Conservation (phyloP, 768 basidiomycete genomes). For the Psilocybe cyanescens region DNA sequence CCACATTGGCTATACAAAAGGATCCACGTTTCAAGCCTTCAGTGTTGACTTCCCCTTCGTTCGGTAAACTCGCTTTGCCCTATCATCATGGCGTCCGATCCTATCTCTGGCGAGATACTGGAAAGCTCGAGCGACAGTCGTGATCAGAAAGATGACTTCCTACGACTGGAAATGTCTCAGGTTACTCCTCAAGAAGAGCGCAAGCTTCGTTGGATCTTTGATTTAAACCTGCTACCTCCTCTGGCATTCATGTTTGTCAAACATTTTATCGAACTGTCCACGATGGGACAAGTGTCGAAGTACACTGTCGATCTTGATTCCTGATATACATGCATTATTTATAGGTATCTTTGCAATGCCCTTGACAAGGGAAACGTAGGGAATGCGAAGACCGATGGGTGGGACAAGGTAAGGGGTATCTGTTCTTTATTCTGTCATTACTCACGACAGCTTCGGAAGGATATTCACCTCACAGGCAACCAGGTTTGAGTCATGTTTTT, state of each 20-base stretch:
- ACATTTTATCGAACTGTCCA: neutral
- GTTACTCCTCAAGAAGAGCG: slow-evolving; percentile 28
- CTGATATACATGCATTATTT: neutral
- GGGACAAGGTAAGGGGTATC: slow-evolving; percentile 42
- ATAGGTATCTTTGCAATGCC: slow-evolving; percentile 52
- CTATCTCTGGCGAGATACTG: slow-evolving; percentile 10
- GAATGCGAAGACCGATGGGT: slow-evolving; percentile 56
- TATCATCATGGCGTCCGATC: slow-evolving; percentile 11
- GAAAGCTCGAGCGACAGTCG: neutral
- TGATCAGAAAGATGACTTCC: slow-evolving; percentile 9
- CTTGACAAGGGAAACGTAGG: slow-evolving; percentile 54
- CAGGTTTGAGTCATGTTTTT: slow-evolving; percentile 31
- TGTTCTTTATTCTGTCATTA: neutral
- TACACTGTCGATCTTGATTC: too few species aligned
- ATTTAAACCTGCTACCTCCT: slow-evolving; percentile 44
- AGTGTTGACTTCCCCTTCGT: neutral
- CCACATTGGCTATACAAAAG: neutral
- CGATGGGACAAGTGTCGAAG: too few species aligned
- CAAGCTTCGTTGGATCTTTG: slow-evolving; percentile 43
- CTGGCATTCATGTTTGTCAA: slow-evolving; percentile 43
- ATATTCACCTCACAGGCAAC: slow-evolving; percentile 46
- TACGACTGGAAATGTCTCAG: slow-evolving; percentile 16
- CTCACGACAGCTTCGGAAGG: slow-evolving; percentile 26
- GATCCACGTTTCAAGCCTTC: neutral
- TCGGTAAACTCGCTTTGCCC: neutral